A percentile compares a stretch with the other conserved stretches of the same genome.
Evolutionary conservation across 1,284 basidiomycete genomes (phyloP).

Genomic region (Vanrija sp.): DNA sequence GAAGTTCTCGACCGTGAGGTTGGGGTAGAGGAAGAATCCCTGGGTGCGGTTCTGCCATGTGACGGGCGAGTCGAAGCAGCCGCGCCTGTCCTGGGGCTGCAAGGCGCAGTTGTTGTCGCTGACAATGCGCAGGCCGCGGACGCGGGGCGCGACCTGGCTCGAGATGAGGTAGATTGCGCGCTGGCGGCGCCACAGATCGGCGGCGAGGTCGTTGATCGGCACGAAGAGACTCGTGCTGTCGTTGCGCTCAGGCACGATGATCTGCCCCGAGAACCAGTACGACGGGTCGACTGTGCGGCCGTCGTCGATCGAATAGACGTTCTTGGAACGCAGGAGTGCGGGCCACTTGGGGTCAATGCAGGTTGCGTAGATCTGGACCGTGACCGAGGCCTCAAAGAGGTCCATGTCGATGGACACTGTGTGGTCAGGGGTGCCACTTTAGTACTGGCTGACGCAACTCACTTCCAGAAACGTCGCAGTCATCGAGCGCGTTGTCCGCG

Average conservation of each 20-base stretch:
- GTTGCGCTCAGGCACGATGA: constrained; percentile 5
- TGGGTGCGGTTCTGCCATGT: constrained; percentile 5
- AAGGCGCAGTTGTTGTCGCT: constrained; percentile 17
- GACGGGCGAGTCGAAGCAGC: constrained; percentile 9
- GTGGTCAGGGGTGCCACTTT: too few relatives aligned
- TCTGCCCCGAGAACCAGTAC: constrained; percentile 12
- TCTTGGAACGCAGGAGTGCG: constrained; percentile 10
- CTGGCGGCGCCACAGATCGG: constrained; percentile 17
- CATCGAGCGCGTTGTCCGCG: constrained; percentile 14
- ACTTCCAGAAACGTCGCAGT: constrained; percentile 17
- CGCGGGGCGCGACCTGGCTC: background rate
- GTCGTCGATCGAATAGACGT: constrained; percentile 13
- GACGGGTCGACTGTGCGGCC: constrained; percentile 7
- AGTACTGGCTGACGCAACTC: background rate
- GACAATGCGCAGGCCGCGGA: constrained; percentile 11
- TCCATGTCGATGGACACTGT: constrained; percentile 16
- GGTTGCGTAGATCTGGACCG: constrained; percentile 17
- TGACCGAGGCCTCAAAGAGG: constrained; percentile 11
- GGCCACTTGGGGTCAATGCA: constrained; percentile 23
- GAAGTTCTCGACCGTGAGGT: constrained; percentile 6
- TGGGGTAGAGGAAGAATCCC: constrained; percentile 16
- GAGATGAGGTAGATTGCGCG: constrained; percentile 11
- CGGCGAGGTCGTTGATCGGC: constrained; percentile 11
- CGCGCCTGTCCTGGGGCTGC: constrained; percentile 4
- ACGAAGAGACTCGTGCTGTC: background rate